phyloP scores from a whole-genome alignment of 1,284 basidiomycete genomes.

The Heterobasidion parviporum region DNA sequence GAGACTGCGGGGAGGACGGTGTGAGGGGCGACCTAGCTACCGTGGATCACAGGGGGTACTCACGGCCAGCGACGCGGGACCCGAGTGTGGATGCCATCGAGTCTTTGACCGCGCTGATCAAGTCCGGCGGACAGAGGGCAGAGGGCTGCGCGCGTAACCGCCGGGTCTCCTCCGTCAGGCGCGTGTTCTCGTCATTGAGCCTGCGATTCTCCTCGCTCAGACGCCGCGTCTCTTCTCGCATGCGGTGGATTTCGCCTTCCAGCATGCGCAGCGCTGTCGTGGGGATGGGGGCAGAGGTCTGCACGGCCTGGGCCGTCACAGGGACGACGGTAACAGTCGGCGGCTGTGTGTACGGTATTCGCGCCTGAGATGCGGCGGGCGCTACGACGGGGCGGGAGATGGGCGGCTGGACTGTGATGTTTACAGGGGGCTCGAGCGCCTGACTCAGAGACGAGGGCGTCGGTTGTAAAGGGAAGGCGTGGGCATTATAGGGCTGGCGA shows the following conservation, averaged over 20 bases:
- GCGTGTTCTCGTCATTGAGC: conserved; percentile 9
- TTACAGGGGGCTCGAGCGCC: not conserved
- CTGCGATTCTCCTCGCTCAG: conserved; percentile 10
- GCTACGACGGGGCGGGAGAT: not conserved
- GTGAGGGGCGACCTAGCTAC: not conserved
- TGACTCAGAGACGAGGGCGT: not conserved
- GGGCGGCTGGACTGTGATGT: not conserved
- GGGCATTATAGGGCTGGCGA: not conserved
- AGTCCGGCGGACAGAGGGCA: conserved; percentile 5
- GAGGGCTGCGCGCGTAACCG: not conserved
- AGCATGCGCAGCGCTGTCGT: not conserved
- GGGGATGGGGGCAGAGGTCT: not conserved
- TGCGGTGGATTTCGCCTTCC: conserved; percentile 6
- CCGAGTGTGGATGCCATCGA: conserved; percentile 7
- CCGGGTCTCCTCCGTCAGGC: conserved; percentile 10
- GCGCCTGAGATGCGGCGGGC: not conserved
- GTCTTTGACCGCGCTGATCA: conserved; percentile 9
- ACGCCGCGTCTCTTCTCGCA: conserved; percentile 9
- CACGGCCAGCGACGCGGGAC: conserved; percentile 8
- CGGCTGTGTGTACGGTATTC: not conserved
- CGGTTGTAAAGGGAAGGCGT: not conserved
- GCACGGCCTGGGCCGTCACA: not conserved
- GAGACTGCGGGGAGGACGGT: conserved; percentile 5
- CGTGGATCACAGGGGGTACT: not conserved
- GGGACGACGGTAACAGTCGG: not conserved